phyloP scores from a whole-genome alignment of 2,329 filamentous ascomycete genomes.

The Phyllosticta citriasiana region DNA sequence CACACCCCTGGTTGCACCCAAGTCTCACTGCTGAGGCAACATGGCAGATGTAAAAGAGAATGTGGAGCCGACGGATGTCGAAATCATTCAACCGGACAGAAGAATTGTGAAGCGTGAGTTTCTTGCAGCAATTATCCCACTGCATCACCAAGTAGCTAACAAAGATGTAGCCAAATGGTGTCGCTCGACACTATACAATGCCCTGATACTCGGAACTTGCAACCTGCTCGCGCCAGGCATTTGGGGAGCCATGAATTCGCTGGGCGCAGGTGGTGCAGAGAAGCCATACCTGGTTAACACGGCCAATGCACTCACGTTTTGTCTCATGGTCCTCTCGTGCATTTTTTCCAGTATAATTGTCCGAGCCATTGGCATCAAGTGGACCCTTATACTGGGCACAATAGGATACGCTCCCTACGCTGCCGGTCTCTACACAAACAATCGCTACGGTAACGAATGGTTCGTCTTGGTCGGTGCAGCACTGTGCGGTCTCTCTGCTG shows the following conservation, averaged over 20 bases:
- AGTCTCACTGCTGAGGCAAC: not conserved
- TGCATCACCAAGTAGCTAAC: not conserved
- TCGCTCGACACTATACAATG: conserved; percentile 62
- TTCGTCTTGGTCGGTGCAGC: conserved; percentile 58
- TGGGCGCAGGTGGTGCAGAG: conserved; percentile 59
- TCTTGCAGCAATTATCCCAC: too few species aligned
- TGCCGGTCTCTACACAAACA: conserved; percentile 62
- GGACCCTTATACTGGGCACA: conserved; percentile 61
- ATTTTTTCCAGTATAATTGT: conserved; percentile 56
- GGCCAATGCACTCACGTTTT: conserved; percentile 62
- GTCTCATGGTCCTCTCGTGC: conserved; percentile 63
- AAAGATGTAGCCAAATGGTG: conserved; percentile 51
- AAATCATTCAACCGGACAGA: not conserved
- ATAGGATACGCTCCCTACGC: conserved; percentile 63
- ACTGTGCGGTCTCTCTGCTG: conserved; percentile 59
- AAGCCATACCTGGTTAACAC: conserved; percentile 58
- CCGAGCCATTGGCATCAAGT: conserved; percentile 59
- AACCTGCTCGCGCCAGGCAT: conserved; percentile 63
- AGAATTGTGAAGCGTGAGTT: conserved; percentile 5
- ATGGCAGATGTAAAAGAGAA: conserved; percentile 5
- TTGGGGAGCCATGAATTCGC: conserved; percentile 61
- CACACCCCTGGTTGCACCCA: not conserved
- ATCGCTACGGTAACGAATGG: conserved; percentile 60
- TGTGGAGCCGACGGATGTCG: not conserved
- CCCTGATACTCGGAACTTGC: conserved; percentile 59